phyloP scores from a whole-genome alignment of 495 filamentous ascomycete genomes.

The Astrocystis sublimbata region DNA sequence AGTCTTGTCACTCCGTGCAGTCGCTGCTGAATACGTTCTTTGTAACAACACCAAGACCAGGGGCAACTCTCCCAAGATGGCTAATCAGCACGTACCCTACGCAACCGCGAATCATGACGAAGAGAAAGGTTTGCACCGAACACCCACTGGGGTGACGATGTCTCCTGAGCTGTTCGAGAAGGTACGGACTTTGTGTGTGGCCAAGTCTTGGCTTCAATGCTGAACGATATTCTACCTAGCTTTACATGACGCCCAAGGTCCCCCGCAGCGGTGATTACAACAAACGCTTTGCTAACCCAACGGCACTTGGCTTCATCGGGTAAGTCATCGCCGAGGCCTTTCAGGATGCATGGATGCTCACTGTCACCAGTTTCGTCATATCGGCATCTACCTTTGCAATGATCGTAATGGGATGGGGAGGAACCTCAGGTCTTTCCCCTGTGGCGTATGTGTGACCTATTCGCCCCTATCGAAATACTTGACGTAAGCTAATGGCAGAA shows the following conservation, averaged over 20 bases:
- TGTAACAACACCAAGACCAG: background rate
- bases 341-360: background rate
- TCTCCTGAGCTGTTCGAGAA: conserved; percentile 61
- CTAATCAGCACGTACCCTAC: conserved; percentile 13
- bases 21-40: background rate
- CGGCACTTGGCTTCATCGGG: conserved; percentile 56
- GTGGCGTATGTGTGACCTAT: conserved; percentile 33
- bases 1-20: background rate
- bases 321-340: conserved; percentile 3
- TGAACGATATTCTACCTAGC: conserved; percentile 25
- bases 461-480: no score
- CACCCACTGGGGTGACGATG: conserved; percentile 46
- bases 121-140: conserved; percentile 43
- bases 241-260: conserved; percentile 57
- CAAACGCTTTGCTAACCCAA: conserved; percentile 54
- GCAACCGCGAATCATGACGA: conserved; percentile 29
- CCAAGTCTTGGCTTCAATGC: background rate
- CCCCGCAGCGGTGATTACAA: conserved; percentile 50
- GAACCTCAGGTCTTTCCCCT: conserved; percentile 44
- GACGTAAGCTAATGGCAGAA: background rate
- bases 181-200: conserved; percentile 19
- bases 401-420: conserved; percentile 58
- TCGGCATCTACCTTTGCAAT: conserved; percentile 47
- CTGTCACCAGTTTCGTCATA: conserved; percentile 42
- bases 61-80: conserved; percentile 15